Conservation (phyloP, 306 rosid genomes). For the Acacia acuminata region DNA sequence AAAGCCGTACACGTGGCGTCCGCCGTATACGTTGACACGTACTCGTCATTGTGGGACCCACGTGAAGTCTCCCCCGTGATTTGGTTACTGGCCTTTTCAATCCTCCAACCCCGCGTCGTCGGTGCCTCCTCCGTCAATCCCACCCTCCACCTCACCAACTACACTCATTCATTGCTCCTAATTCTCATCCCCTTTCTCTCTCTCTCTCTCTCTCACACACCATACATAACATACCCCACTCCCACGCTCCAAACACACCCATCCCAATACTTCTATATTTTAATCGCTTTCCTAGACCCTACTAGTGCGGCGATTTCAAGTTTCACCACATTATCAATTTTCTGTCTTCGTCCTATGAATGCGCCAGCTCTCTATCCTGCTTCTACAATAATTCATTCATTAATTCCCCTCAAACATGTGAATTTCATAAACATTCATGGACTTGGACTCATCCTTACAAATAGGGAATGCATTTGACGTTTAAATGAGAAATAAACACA, state of each 20-base stretch:
- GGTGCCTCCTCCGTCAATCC: background rate
- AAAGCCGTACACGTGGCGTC: constrained; percentile 35
- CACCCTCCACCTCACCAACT: background rate
- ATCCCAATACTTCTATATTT: too few relatives aligned
- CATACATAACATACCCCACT: too few relatives aligned
- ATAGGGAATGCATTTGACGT: background rate
- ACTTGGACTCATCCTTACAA: background rate
- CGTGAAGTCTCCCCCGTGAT: background rate
- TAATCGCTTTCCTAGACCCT: background rate
- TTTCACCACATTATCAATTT: background rate
- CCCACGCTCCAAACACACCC: too few relatives aligned
- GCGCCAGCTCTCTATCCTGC: too few relatives aligned
- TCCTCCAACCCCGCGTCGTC: constrained; percentile 14
- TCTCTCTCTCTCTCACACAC: too few relatives aligned
- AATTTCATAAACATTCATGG: background rate
- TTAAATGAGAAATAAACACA: background rate
- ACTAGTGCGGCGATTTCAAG: background rate
- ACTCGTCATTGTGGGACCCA: constrained; percentile 31
- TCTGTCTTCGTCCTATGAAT: background rate
- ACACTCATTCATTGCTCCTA: background rate
- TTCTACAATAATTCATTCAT: background rate
- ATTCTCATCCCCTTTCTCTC: too few relatives aligned
- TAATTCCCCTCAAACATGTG: too few relatives aligned
- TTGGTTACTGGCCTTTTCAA: background rate
- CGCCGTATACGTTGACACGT: constrained; percentile 6